phyloP scores from a whole-genome alignment of 257 asterid species.

The Solanum arcanum region DNA sequence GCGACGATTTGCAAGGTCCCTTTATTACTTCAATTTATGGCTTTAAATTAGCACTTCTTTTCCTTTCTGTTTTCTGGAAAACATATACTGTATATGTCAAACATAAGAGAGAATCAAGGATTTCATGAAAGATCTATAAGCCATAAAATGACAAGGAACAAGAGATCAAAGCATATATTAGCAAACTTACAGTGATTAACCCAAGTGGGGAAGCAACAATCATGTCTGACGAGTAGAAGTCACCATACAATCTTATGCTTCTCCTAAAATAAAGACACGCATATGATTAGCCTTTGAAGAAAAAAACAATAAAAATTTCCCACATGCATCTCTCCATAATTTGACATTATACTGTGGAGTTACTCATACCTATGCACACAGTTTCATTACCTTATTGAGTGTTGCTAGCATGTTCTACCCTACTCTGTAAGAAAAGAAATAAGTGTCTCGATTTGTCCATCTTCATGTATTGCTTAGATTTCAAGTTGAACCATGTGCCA shows the following conservation, averaged over 20 bases:
- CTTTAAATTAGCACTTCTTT: not conserved
- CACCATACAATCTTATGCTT: conserved; percentile 53
- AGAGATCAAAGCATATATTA: not conserved
- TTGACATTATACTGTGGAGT: not conserved
- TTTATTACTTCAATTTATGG: not conserved
- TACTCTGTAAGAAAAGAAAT: not conserved
- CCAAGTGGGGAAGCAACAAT: conserved; percentile 94
- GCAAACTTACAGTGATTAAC: conserved; percentile 61
- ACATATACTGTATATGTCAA: not conserved
- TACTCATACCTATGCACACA: not conserved
- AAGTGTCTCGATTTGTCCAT: not conserved
- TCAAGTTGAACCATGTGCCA: not conserved
- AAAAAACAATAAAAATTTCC: not conserved
- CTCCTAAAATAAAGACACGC: conserved; percentile 29
- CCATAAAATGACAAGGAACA: not conserved
- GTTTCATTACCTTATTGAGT: not conserved
- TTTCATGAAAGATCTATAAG: not conserved
- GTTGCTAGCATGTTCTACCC: not conserved
- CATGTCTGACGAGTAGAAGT: conserved; percentile 85
- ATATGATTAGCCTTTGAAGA: not conserved
- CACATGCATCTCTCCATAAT: not conserved
- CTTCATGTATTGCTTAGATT: not conserved
- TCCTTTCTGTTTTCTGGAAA: not conserved
- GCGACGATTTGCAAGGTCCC: not conserved
- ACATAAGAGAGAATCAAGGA: not conserved